phyloP scores from a whole-genome alignment of 768 basidiomycete genomes.

The Termitomyces sp. region DNA sequence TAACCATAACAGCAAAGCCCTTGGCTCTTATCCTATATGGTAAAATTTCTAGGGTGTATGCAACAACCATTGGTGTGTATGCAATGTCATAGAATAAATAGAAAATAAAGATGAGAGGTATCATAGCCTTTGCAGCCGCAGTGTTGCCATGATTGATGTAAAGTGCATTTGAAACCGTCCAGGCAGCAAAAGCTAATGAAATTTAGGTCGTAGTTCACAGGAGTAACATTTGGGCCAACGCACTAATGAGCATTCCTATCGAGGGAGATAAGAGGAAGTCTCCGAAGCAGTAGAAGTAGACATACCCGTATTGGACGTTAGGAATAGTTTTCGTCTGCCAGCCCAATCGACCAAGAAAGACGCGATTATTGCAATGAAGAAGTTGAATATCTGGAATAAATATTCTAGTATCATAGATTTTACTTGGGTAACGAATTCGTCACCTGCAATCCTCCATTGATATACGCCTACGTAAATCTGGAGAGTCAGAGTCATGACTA shows the following conservation, averaged over 20 bases:
- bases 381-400: conserved; percentile 50
- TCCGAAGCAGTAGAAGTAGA: not conserved
- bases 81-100: conserved; percentile 59
- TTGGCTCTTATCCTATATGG: conserved; percentile 77
- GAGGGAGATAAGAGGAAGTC: not conserved
- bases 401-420: not conserved
- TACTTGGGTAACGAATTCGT: not conserved
- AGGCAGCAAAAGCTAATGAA: conserved; percentile 45
- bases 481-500: not conserved
- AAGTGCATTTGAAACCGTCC: conserved; percentile 47
- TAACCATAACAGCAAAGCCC: conserved; percentile 71
- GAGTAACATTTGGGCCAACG: conserved; percentile 10
- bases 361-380: conserved; percentile 50
- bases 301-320: conserved; percentile 52
- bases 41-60: conserved; percentile 69
- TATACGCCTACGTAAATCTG: conserved; percentile 26
- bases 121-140: conserved; percentile 44
- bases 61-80: conserved; percentile 66
- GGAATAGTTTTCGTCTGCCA: conserved; percentile 65
- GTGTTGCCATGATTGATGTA: conserved; percentile 33
- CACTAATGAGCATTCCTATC: conserved; percentile 42
- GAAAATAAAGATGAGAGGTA: conserved; percentile 61
- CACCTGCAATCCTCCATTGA: conserved; percentile 61
- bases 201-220: not conserved
- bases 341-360: conserved; percentile 60